Evolutionary conservation across 768 basidiomycete genomes (phyloP), one percentile per base, ranked within the genome.

Genomic region (Suillus alpinus): DNA sequence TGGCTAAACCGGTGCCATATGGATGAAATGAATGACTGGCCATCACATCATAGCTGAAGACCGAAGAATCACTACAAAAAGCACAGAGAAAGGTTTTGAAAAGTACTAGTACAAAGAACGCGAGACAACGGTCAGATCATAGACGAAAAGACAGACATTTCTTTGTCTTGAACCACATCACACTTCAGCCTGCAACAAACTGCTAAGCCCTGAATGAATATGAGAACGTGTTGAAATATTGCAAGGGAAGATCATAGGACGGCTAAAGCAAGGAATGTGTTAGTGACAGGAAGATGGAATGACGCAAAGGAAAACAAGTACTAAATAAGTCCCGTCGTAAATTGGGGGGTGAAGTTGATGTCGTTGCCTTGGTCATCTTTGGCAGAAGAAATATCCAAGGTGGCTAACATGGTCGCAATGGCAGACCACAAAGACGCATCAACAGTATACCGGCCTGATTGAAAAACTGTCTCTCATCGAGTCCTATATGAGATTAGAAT

Each of bases 331-430:
- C 60, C 60, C 8, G 34, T 64, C 10, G 23, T 34, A 44, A 26
- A 64, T 34, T 31, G 57, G 12, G 63, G 12, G 5, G 58, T 39
- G 36, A 61, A 58, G 10, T 44, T 18, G 13, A 61, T 34, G 26
- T 58, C 59, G 8, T 61, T 52, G 6, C 63, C 63, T 13, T 57
- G 4, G n/a, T 18, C 50, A 29, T 62, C 60, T 41, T 68, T 62
- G 14, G 67, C 57, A 20, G 23, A 50, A 39, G 60, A 50, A 58
- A 69, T 69, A 13, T 68, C 63, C 7, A 69, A 47, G 9, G 63
- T 68, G n/a, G 67, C 67, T 4, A 68, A 50, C 68, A 69, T 36
- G 16, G 55, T 36, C 55, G 26, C 55, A 18, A 56, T 40, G 8
- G 55, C 55, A n/a, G n/a, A 20, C 55, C 55, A 56, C 9, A 56